phyloP scores from a whole-genome alignment of 495 filamentous ascomycete species.

The Podospora pseudopauciseta region DNA sequence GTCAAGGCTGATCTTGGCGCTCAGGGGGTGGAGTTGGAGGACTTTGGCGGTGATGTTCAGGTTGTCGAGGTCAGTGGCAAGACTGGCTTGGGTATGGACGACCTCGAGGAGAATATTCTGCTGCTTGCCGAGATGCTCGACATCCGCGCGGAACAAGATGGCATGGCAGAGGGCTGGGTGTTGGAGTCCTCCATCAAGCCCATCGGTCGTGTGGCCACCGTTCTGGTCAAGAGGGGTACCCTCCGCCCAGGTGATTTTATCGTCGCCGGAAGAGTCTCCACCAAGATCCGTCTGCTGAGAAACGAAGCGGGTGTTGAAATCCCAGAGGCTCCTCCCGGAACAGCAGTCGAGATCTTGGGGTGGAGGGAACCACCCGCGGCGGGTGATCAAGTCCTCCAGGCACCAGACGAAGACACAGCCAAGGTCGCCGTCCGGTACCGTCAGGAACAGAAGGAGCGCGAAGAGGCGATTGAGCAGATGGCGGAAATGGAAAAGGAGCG shows the following conservation, averaged over 20 bases:
- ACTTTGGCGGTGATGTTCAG: conserved; percentile 92
- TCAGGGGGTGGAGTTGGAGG: conserved; percentile 89
- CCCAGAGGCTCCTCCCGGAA: conserved; percentile 74
- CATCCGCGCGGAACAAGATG: conserved; percentile 72
- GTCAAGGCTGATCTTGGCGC: conserved; percentile 84
- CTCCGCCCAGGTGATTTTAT: conserved; percentile 76
- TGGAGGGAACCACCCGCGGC: conserved; percentile 92
- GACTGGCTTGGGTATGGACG: conserved; percentile 86
- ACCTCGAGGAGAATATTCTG: conserved; percentile 85
- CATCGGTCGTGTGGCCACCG: conserved; percentile 81
- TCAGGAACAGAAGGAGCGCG: conserved; percentile 46
- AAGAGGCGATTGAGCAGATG: conserved; percentile 36
- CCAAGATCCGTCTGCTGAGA: conserved; percentile 72
- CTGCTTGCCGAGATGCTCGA: conserved; percentile 85
- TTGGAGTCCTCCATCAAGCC: conserved; percentile 89
- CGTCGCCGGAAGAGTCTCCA: conserved; percentile 83
- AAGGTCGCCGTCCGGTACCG: conserved; percentile 78
- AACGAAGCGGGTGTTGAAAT: conserved; percentile 80
- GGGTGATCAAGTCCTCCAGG: conserved; percentile 83
- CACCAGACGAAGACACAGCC: conserved; percentile 70
- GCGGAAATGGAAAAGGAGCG: conserved; percentile 33
- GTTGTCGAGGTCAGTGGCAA: conserved; percentile 88
- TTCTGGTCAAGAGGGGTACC: conserved; percentile 84
- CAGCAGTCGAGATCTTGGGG: conserved; percentile 86
- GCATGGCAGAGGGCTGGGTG: conserved; percentile 87